Evolutionary conservation across 805 yeast species (phyloP), one percentile per base, ranked within the genome.

Genomic region (Nakazawaea anatomiae): DNA sequence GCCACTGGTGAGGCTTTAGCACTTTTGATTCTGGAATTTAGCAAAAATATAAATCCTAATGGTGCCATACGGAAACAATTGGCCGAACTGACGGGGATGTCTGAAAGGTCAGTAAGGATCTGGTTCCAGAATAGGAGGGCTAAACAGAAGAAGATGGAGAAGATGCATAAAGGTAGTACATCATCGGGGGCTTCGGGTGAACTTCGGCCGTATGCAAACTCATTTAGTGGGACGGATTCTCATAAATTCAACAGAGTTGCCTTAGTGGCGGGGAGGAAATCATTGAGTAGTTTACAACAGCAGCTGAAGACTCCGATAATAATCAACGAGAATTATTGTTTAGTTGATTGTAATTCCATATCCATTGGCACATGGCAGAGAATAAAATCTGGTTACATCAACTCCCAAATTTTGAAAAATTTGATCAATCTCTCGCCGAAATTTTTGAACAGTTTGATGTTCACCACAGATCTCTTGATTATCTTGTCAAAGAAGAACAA

Each of bases 41-140:
- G 76, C 47, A 71, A 69, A 47, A 87, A 87, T 57, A 85, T 88
- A 32, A 87, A 85, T 57, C 97, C 97, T 0, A 73, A 80, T 32
- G 82, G 91, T 0, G 84, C 84, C 40, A 77, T 77, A 51, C 71
- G 97, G 40, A 83, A 83, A 60, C 77, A 74, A 32, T 81, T 90
- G 39, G 82, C 94, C 39, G 80, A 76, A 2, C 75, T 75, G 54
- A 87, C 95, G 1, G 87, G 85, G 18, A 84, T 89, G 87, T 80
- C 90, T 11, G 96, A 90, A 59, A 78, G 94, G 55, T 88, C 91
- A 11, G 96, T 90, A 2, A 75, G 96, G 50, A 90, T 90, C 42
- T 90, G 97, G 97, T 90, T 89, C 61, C 97, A 90, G 65, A 89
- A 89, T 63, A 72, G 91, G 58, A 71, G 97, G 55, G 94, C 94